Evolutionary conservation across 371 early-diverging fungal genomes (phyloP).

Genomic region (Nosema bombycis): DNA sequence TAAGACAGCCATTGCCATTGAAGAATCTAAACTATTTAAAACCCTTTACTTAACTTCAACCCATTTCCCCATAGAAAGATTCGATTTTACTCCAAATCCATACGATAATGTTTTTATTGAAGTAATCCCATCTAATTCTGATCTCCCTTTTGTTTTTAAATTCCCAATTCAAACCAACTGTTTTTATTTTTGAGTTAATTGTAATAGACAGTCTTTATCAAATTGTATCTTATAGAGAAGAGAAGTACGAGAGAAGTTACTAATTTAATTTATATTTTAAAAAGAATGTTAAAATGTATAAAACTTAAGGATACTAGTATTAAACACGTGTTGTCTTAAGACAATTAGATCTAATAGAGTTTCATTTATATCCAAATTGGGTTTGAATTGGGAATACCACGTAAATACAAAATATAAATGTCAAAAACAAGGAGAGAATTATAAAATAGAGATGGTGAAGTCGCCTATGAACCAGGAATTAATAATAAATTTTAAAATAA

Average conservation of each 20-base stretch:
- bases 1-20: slow-evolving; percentile 45
- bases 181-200: slow-evolving; percentile 7
- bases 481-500: not conserved
- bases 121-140: slow-evolving; percentile 3
- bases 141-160: not conserved
- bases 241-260: not conserved
- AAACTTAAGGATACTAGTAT: slow-evolving; percentile 5
- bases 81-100: not conserved
- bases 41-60: slow-evolving; percentile 51
- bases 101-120: not conserved
- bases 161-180: not conserved
- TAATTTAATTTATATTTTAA: slow-evolving; percentile 18
- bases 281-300: slow-evolving; percentile 29
- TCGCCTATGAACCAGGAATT: not conserved
- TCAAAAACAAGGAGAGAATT: slow-evolving; percentile 2
- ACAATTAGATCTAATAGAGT: not conserved
- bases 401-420: slow-evolving; percentile 33
- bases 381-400: slow-evolving; percentile 35
- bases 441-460: slow-evolving; percentile 9
- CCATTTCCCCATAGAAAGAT: slow-evolving; percentile 23
- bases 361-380: slow-evolving; percentile 12
- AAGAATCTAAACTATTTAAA: slow-evolving; percentile 17
- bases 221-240: slow-evolving; percentile 26
- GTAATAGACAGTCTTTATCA: slow-evolving; percentile 33
- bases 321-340: slow-evolving; percentile 1